phyloP scores from a whole-genome alignment of 1,284 basidiomycete species.

The Ceratobasidium papillatum region DNA sequence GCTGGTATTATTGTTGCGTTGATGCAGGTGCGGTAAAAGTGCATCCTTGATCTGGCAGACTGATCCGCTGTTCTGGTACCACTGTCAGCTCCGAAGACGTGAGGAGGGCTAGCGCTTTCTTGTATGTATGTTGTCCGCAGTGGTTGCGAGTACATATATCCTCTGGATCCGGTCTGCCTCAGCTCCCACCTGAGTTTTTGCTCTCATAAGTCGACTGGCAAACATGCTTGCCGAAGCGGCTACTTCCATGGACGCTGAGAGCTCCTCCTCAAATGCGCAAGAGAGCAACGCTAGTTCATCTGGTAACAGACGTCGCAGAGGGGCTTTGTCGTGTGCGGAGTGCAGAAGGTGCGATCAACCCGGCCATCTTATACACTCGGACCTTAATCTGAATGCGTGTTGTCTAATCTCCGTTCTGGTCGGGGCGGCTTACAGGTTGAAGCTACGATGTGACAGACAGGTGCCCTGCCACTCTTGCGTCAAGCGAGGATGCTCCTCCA shows the following conservation, averaged over 20 bases:
- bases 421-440: conserved; percentile 58
- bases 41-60: conserved; percentile 37
- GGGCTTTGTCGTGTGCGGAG: conserved; percentile 75
- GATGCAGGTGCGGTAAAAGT: conserved; percentile 39
- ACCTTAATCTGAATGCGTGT: conserved; percentile 19
- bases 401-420: conserved; percentile 37
- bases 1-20: conserved; percentile 30
- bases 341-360: conserved; percentile 62
- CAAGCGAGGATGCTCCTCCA: conserved; percentile 70
- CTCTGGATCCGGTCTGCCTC: conserved; percentile 38
- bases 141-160: conserved; percentile 41
- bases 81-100: conserved; percentile 39
- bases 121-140: conserved; percentile 38
- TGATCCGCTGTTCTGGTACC: conserved; percentile 26
- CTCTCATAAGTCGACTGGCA: conserved; percentile 19
- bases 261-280: conserved; percentile 31
- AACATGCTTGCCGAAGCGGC: conserved; percentile 22
- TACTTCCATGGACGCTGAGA: conserved; percentile 17
- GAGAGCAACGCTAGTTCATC: conserved; percentile 28
- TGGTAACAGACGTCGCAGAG: conserved; percentile 47
- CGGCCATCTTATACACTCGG: conserved; percentile 29
- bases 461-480: conserved; percentile 64
- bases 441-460: conserved; percentile 75
- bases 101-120: conserved; percentile 40
- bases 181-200: conserved; percentile 38